phyloP scores from a whole-genome alignment of 148 eudicot species.

The Camellia granthamiana region DNA sequence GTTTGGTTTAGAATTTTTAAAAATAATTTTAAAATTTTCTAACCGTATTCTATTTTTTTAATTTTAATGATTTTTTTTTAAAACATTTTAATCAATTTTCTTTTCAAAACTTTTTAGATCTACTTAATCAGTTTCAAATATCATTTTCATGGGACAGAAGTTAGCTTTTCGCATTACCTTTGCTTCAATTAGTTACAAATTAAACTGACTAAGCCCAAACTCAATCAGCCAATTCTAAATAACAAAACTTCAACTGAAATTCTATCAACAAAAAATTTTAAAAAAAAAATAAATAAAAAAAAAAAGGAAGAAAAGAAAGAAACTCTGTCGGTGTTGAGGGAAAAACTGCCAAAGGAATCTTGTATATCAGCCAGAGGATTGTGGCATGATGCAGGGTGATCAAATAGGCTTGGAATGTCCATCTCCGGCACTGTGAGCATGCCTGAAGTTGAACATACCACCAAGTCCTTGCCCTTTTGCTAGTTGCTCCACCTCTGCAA shows the following conservation, averaged over 20 bases:
- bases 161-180: not conserved
- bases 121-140: no score
- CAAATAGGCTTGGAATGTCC: constrained; percentile 27
- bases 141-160: not conserved
- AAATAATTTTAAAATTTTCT: no score
- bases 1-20: no score
- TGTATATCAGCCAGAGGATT: not conserved
- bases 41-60: not conserved
- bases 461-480: constrained; percentile 45
- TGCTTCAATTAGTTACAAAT: not conserved
- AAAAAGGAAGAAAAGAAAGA: no score
- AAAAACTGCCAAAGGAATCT: not conserved
- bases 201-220: not conserved
- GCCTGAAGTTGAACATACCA: constrained; percentile 32
- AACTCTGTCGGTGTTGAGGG: no score
- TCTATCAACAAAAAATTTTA: no score
- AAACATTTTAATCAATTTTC: no score
- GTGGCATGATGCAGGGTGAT: not conserved
- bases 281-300: no score
- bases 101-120: no score
- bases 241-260: no score
- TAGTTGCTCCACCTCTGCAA: constrained; percentile 53
- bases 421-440: constrained; percentile 16
- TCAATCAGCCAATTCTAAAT: not conserved
- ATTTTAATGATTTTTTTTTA: no score